A percentile compares a stretch with the other conserved stretches of the same genome.
Conservation (phyloP, 2,329 filamentous ascomycete genomes). For the Trichocomaceae sp. region DNA sequence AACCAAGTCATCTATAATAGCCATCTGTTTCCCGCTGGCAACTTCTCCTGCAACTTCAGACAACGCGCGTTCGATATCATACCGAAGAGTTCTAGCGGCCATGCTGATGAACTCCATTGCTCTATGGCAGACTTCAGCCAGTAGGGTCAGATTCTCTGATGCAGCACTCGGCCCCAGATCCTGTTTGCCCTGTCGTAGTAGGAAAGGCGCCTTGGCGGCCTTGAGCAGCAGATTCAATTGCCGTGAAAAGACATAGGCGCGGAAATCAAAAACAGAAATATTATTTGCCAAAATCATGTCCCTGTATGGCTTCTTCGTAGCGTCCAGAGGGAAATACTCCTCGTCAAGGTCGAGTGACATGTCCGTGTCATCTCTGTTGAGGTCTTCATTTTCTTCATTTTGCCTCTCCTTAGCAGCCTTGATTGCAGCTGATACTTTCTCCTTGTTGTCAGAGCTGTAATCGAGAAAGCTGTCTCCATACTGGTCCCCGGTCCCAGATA, state of each 20-base stretch:
- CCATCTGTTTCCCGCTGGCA: conserved; percentile 26
- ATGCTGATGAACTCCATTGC: conserved; percentile 78
- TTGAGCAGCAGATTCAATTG: conserved; percentile 77
- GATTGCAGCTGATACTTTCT: conserved; percentile 50
- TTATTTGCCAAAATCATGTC: conserved; percentile 90
- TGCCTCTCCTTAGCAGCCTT: conserved; percentile 24
- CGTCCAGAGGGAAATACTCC: conserved; percentile 38
- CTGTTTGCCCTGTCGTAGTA: conserved; percentile 23
- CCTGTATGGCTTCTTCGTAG: conserved; percentile 71
- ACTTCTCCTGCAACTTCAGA: conserved; percentile 35
- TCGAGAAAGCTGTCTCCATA: conserved; percentile 66
- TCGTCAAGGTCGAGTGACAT: conserved; percentile 24
- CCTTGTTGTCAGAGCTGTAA: conserved; percentile 67
- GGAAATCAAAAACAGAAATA: conserved; percentile 93
- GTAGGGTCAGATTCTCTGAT: conserved; percentile 65
- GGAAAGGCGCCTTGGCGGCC: conserved; percentile 58
- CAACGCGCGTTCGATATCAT: conserved; percentile 65
- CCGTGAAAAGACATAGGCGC: conserved; percentile 85
- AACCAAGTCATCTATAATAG: conserved; percentile 41
- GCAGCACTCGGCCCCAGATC: conserved; percentile 39
- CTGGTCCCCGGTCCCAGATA: conserved; percentile 53
- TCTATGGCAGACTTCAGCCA: conserved; percentile 81
- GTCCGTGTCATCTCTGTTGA: conserved; percentile 26
- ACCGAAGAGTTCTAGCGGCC: conserved; percentile 69
- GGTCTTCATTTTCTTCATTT: conserved; percentile 19